phyloP scores from a whole-genome alignment of 176 grass and related monocot species.

The Oryza brachyantha region DNA sequence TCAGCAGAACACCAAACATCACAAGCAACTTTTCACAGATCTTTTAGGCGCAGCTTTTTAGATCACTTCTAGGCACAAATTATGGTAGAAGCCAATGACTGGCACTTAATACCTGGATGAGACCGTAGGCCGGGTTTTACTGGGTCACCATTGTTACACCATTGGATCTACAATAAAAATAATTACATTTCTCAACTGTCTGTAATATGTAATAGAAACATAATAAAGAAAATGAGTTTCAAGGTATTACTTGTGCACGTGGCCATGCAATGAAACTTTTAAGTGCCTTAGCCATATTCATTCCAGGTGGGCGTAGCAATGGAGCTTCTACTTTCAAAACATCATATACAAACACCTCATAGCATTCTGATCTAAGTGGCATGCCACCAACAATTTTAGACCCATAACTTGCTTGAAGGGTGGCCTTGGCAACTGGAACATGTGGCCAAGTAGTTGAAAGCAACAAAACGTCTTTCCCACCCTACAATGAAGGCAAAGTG shows the following conservation, averaged over 20 bases:
- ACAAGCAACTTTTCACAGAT: neutral
- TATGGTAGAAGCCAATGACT: neutral
- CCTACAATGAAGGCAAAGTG: neutral
- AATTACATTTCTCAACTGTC: neutral
- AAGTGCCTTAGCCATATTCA: neutral
- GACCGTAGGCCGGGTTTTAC: neutral
- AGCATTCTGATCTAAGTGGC: neutral
- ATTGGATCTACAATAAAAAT: neutral
- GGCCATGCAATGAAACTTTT: conserved; percentile 20
- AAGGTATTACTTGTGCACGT: neutral
- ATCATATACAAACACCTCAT: conserved; percentile 2
- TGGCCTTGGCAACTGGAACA: conserved; percentile 4
- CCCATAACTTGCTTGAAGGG: conserved; percentile 5
- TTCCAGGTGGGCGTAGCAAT: neutral
- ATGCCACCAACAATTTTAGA: neutral
- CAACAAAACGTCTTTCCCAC: conserved; percentile 6
- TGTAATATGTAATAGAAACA: neutral
- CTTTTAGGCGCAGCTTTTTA: neutral
- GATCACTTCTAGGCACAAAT: neutral
- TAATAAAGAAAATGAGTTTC: neutral
- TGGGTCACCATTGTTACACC: neutral
- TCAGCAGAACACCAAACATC: neutral
- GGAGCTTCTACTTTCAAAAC: conserved; percentile 4
- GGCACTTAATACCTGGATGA: neutral
- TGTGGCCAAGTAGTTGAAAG: neutral